Base-by-base conservation (phyloP, 495 filamentous ascomycete genomes). In the Sporormia fimetaria region DNA sequence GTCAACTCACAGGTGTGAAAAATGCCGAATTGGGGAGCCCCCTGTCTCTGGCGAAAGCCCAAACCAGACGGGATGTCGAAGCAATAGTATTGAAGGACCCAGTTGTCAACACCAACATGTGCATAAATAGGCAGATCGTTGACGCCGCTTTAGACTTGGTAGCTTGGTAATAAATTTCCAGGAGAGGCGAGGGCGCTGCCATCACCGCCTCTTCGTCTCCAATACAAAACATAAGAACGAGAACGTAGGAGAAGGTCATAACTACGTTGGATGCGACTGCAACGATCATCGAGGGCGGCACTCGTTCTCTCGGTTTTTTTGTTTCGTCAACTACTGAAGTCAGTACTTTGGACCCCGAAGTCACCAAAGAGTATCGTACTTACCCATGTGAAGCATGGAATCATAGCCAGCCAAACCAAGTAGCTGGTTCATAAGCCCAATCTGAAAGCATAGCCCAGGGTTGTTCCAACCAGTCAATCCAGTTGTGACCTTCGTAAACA, bases 101-200 rank as follows among this genome's bases (percentile, higher is more conserved):
- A n/a, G n/a, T n/a, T n/a, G n/a, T n/a, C n/a, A 59, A 12, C 8
- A 43, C 21, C 15, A 33, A 6, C 5, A 10, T 20, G 2, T 20
- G 4, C 22, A 45, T 22, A 14, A 32, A 2, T 7, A 33, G 43
- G 6, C 44, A 17, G 10, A 31, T 11, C 6, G 8, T 44, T 6
- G 44, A 18, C 6, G 9, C 39, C 3, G 38, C 30, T 24, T 49
- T 49, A 4, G 44, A 49, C 2, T 21, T 18, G 6, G 42, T 45
- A 4, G 16, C 33, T 40, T 65, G 52, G 50, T 65, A 63, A 47
- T 63, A 65, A 25, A 70, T 64, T 42, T 66, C 46, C 39, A 73
- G 69, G 49, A 74, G 66, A 9, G 68, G 66, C 28, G 66, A 69
- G 24, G 63, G 63, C 3, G 67, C 69, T 0, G 61, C 42, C 1